phyloP scores from a whole-genome alignment of 441 rosid genomes.

The Erysimum pusillum region DNA sequence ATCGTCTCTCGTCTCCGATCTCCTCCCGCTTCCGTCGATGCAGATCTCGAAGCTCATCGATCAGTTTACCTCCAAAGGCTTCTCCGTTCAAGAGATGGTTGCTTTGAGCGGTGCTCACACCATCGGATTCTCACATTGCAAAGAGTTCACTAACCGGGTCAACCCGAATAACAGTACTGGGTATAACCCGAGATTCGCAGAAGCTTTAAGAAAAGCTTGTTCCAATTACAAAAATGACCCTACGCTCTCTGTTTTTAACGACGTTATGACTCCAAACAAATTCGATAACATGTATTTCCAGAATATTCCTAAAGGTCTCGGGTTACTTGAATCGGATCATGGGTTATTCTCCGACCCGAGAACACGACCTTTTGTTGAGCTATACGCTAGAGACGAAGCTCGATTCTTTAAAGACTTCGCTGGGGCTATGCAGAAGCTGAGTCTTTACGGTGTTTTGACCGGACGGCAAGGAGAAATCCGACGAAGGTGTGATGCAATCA shows the following conservation, averaged over 20 bases:
- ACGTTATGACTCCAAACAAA: slow-evolving; percentile 70
- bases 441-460: slow-evolving; percentile 60
- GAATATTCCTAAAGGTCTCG: slow-evolving; percentile 70
- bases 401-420: slow-evolving; percentile 64
- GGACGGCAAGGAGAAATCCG: slow-evolving; percentile 74
- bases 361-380: slow-evolving; percentile 60
- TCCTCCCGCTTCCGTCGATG: slow-evolving; percentile 64
- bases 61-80: slow-evolving; percentile 55
- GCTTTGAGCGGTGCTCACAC: slow-evolving; percentile 76
- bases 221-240: slow-evolving; percentile 54
- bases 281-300: slow-evolving; percentile 73
- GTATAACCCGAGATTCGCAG: slow-evolving; percentile 68
- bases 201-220: slow-evolving; percentile 63
- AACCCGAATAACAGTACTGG: slow-evolving; percentile 46
- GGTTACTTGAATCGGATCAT: slow-evolving; percentile 66
- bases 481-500: slow-evolving; percentile 73
- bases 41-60: slow-evolving; percentile 53
- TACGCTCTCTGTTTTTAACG: slow-evolving; percentile 74
- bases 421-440: slow-evolving; percentile 68
- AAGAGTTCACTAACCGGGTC: slow-evolving; percentile 57
- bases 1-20: slow-evolving; percentile 50
- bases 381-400: slow-evolving; percentile 59
- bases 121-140: slow-evolving; percentile 76
- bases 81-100: slow-evolving; percentile 65
- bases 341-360: slow-evolving; percentile 57